Conservation (phyloP, 1,284 basidiomycete species). For the Fistulina hepatica region DNA sequence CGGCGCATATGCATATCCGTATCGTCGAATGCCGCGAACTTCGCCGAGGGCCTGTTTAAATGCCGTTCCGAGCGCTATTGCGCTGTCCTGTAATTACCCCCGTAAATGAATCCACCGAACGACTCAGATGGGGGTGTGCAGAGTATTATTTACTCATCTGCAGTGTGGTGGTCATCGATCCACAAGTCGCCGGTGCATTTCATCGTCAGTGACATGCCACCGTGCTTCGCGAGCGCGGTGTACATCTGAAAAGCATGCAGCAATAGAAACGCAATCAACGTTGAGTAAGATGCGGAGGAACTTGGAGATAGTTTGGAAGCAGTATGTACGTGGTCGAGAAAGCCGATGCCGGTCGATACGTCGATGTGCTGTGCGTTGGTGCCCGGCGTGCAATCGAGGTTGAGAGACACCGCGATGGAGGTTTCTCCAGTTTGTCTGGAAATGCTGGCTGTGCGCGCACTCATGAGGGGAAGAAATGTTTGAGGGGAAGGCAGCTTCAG, state of each 20-base stretch:
- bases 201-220: slow-evolving; percentile 82
- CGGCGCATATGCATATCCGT: slow-evolving; percentile 94
- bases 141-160: slow-evolving; percentile 56
- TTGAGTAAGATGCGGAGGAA: slow-evolving; percentile 2
- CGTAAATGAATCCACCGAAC: slow-evolving; percentile 12
- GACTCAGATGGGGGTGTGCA: slow-evolving; percentile 4
- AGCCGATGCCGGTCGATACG: slow-evolving; percentile 92
- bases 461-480: too few relatives aligned
- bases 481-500: too few relatives aligned
- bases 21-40: slow-evolving; percentile 88
- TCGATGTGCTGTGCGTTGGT: slow-evolving; percentile 66
- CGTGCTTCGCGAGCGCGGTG: slow-evolving; percentile 88
- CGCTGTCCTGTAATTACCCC: slow-evolving; percentile 69
- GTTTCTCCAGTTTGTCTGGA: slow-evolving; percentile 92
- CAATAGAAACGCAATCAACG: background rate
- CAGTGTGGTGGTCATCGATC: slow-evolving; percentile 99
- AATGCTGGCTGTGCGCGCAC: slow-evolving; percentile 63
- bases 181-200: slow-evolving; percentile 92
- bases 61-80: slow-evolving; percentile 85
- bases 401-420: slow-evolving; percentile 71
- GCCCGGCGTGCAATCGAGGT: slow-evolving; percentile 75
- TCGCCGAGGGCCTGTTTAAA: slow-evolving; percentile 96
- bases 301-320: background rate
- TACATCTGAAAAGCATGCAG: slow-evolving; percentile 62
- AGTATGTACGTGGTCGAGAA: slow-evolving; percentile 84